Conservation (phyloP, 2,329 filamentous ascomycete genomes). For the Aspergillus versicolor region DNA sequence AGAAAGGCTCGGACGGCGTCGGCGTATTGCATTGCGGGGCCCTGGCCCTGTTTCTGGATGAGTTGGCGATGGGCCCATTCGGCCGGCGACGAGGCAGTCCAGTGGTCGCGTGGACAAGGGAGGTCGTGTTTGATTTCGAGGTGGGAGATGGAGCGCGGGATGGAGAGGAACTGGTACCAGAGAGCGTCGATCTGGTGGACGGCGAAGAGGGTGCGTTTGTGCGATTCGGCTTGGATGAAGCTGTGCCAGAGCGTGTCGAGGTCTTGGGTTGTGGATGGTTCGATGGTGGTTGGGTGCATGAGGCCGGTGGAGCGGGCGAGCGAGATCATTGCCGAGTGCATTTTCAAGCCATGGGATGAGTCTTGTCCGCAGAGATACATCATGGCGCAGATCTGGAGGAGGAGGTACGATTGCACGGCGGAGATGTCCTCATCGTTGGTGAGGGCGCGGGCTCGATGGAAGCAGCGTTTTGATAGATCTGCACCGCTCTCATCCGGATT, state of each 20-base stretch:
- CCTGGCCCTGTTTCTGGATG: slow-evolving; percentile 31
- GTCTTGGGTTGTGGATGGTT: slow-evolving; percentile 26
- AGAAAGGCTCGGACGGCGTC: slow-evolving; percentile 41
- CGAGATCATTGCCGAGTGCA: slow-evolving; percentile 43
- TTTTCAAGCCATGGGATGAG: slow-evolving; percentile 37
- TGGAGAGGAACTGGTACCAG: slow-evolving; percentile 45
- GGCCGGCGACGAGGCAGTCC: slow-evolving; percentile 38
- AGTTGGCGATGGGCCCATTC: slow-evolving; percentile 29
- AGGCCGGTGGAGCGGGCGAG: slow-evolving; percentile 37
- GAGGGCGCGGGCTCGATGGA: slow-evolving; percentile 30
- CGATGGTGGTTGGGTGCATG: slow-evolving; percentile 30
- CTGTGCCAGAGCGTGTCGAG: slow-evolving; percentile 42
- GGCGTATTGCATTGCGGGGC: slow-evolving; percentile 31
- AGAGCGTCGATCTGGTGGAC: slow-evolving; percentile 46
- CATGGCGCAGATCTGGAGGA: slow-evolving; percentile 46
- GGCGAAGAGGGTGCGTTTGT: slow-evolving; percentile 45
- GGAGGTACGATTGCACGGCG: slow-evolving; percentile 39
- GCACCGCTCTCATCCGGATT: slow-evolving; percentile 29
- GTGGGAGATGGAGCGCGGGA: slow-evolving; percentile 30
- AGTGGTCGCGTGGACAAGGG: slow-evolving; percentile 40
- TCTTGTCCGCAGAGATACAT: slow-evolving; percentile 43
- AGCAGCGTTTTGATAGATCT: slow-evolving; percentile 34
- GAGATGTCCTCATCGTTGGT: slow-evolving; percentile 24
- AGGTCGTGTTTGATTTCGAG: slow-evolving; percentile 48
- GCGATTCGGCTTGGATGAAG: slow-evolving; percentile 39